Evolutionary conservation across 768 basidiomycete species (phyloP).

Genomic region (Piloderma croceum): DNA sequence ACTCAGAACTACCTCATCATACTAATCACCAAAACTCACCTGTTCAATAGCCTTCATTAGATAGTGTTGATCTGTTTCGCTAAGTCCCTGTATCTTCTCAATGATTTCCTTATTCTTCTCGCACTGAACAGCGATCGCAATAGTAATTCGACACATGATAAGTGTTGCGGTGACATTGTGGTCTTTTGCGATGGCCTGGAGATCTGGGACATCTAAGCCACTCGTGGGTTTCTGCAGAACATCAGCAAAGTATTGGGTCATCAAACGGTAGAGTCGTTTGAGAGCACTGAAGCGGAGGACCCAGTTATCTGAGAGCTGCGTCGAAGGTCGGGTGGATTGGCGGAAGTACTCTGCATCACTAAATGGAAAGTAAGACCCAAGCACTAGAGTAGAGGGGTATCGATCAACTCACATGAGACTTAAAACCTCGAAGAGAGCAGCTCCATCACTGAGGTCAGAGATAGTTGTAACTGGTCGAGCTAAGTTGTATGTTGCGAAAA

Average conservation of each 20-base stretch:
- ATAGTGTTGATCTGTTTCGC: conserved; percentile 78
- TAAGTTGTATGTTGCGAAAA: conserved; percentile 71
- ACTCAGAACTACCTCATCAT: too few species aligned
- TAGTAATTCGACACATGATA: conserved; percentile 71
- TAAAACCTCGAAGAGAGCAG: conserved; percentile 70
- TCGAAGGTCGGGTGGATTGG: conserved; percentile 48
- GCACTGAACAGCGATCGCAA: conserved; percentile 86
- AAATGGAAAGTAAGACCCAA: conserved; percentile 8
- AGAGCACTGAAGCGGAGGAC: conserved; percentile 78
- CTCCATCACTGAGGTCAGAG: conserved; percentile 76
- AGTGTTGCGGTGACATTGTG: conserved; percentile 59
- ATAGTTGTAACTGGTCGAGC: conserved; percentile 54
- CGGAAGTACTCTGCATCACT: conserved; percentile 82
- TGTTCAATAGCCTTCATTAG: conserved; percentile 94
- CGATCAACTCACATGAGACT: conserved; percentile 61
- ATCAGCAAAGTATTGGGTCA: conserved; percentile 85
- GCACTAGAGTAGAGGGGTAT: conserved; percentile 2
- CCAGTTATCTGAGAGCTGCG: conserved; percentile 80
- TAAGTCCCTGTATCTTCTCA: conserved; percentile 78
- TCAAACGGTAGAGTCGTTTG: conserved; percentile 80
- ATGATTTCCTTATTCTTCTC: conserved; percentile 86
- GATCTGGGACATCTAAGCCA: conserved; percentile 78
- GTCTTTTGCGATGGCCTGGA: conserved; percentile 82
- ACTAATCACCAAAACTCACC: conserved; percentile 44
- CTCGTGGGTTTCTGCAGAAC: conserved; percentile 75